Evolutionary conservation across 176 grass and related monocot species (phyloP), one percentile per base, ranked within the genome.

Genomic region (Carex parvula): DNA sequence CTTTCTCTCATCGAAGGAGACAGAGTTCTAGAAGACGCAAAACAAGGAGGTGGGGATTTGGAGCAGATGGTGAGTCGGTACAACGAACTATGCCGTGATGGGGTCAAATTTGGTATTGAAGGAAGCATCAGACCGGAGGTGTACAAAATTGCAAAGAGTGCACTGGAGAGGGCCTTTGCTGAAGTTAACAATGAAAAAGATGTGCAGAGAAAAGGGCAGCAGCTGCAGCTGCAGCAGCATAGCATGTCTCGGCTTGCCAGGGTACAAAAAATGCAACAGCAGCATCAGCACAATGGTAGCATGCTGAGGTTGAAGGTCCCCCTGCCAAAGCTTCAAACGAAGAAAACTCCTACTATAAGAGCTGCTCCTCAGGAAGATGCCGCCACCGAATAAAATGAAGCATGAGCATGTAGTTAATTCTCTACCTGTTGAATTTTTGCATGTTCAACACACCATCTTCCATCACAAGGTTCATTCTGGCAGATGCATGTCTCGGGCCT

Each of bases 91-190:
- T 94, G 84, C 68, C 24, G 52, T 29, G 89, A 86, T 54, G 87
- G 85, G 55, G 71, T 91, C 39, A 79, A 30, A 63, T 88, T 84
- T 30, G 85, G 79, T 41, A 89, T 89, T 39, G 87, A 88, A 37
- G 83, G 87, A 4, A 79, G 79, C 54, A 74, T 79, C 65, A 85
- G 64, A 16, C 81, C 63, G n/a, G 87, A 89, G 37, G 48, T 87
- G 50, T 94, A 91, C 81, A 91, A 87, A 83, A 62, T 84, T 66
- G 89, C 92, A 35, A 94, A 91, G 83, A 81, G 56, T 86, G 92
- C 89, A 81, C 65, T 91, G 52, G 83, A 84, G 65, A 91, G 88
- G 26, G 92, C 89, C 33, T 89, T 91, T 41, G 17, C 79, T 80
- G 87, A 91, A 69, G 85, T 89, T 13, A 58, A 82, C 60, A 77